Evolutionary conservation across 495 filamentous ascomycete species (phyloP).

Genomic region (Talaromyces liani): DNA sequence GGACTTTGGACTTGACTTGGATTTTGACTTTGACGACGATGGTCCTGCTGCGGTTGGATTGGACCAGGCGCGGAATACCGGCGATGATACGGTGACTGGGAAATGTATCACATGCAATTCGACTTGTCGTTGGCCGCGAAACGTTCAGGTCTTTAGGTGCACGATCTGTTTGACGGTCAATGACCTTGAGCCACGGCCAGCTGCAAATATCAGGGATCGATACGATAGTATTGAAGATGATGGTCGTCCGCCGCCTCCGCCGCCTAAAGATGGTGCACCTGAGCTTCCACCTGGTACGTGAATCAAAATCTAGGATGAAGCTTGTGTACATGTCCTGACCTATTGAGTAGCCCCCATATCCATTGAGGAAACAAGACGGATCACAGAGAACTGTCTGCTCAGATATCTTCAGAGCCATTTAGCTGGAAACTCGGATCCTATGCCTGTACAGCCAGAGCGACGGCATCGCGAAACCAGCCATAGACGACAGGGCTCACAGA

Average conservation of each 20-base stretch:
- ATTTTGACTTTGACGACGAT: conserved; percentile 32
- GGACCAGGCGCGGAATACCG: conserved; percentile 24
- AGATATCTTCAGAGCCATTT: conserved; percentile 36
- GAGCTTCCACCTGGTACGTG: conserved; percentile 8
- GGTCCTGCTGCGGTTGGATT: conserved; percentile 29
- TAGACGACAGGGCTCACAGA: background rate
- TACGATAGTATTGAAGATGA: conserved; percentile 11
- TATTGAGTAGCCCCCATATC: conserved; percentile 31
- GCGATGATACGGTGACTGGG: conserved; percentile 50
- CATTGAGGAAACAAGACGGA: conserved; percentile 36
- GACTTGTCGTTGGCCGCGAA: conserved; percentile 73
- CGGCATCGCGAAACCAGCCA: background rate
- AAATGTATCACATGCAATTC: conserved; percentile 80
- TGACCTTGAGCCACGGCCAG: conserved; percentile 53
- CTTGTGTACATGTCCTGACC: background rate
- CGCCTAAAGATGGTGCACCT: conserved; percentile 19
- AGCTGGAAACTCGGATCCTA: background rate
- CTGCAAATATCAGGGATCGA: conserved; percentile 14
- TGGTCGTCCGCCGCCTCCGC: conserved; percentile 4
- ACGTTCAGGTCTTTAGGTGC: conserved; percentile 71
- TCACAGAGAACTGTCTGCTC: conserved; percentile 48
- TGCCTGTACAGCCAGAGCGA: background rate
- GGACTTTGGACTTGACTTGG: conserved; percentile 16
- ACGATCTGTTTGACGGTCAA: conserved; percentile 83
- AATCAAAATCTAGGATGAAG: background rate